These are phyloP conservation scores for Malassezia obtusa DNA, from an alignment of 1,284 basidiomycete species.

Conservation along the genomic window DNA sequence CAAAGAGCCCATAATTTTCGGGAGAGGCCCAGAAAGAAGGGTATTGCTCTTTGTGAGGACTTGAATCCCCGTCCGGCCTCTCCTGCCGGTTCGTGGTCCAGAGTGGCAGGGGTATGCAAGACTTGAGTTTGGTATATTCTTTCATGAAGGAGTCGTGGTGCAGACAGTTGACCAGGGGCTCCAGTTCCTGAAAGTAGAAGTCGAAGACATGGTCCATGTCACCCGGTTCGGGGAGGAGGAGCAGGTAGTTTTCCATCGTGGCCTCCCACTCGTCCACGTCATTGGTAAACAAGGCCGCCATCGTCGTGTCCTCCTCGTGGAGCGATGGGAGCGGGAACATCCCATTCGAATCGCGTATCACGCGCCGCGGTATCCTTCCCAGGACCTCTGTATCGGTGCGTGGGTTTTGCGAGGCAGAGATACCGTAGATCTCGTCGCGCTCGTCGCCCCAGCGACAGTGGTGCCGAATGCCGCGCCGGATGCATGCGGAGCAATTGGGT, in stretches of 20 bases:
- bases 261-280: neutral
- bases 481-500: conserved; percentile 27
- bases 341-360: neutral
- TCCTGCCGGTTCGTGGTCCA: neutral
- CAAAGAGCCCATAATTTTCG: neutral
- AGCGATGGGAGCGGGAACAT: neutral
- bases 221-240: neutral
- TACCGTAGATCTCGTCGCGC: conserved; percentile 19
- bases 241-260: neutral
- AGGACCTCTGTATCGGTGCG: too few relatives aligned
- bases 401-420: too few relatives aligned
- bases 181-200: neutral
- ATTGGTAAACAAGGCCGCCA: neutral
- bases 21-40: neutral
- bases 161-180: neutral
- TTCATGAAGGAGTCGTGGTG: neutral
- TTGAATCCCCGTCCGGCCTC: neutral
- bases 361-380: too few relatives aligned
- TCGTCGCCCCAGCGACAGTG: conserved; percentile 34
- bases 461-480: conserved; percentile 27
- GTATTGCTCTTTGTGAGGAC: neutral
- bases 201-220: neutral
- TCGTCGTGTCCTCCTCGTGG: neutral
- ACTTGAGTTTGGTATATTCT: neutral
- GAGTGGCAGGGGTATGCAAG: neutral